Evolutionary conservation across 2,329 filamentous ascomycete species (phyloP).

Genomic region (Aspergillus pseudotamarii): DNA sequence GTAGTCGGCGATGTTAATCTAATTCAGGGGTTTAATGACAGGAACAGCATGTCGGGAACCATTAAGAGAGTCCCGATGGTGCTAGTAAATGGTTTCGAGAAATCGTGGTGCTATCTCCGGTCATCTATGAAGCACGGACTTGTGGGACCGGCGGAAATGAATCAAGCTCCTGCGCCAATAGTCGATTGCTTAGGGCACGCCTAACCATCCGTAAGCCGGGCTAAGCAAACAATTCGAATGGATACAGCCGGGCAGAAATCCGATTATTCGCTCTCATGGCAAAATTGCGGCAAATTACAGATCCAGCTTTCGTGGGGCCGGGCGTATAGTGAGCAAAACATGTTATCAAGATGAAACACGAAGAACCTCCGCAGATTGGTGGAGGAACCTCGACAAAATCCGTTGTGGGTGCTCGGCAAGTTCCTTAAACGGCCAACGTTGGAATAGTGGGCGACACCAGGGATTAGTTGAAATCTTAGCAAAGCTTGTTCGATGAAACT

Average conservation of each 20-base stretch:
- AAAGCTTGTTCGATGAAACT: slow-evolving; percentile 4
- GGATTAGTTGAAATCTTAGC: slow-evolving; percentile 4
- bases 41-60: background rate
- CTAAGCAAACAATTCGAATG: background rate
- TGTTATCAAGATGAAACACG: slow-evolving; percentile 2
- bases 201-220: background rate
- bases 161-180: background rate
- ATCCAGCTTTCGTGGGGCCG: background rate
- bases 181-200: background rate
- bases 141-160: slow-evolving; percentile 2
- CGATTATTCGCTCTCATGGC: background rate
- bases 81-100: background rate
- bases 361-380: slow-evolving; percentile 1
- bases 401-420: slow-evolving; percentile 5
- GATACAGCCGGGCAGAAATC: background rate
- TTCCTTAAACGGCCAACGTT: background rate
- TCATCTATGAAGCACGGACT: background rate
- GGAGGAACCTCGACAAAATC: background rate
- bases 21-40: background rate
- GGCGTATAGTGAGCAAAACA: background rate
- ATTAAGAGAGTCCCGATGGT: background rate
- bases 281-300: background rate
- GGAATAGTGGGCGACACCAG: background rate
- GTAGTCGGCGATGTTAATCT: background rate
- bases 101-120: background rate